Evolutionary conservation across 2,329 filamentous ascomycete genomes (phyloP), one percentile per base, ranked within the genome.

Genomic region (Fusarium fujikuroi): DNA sequence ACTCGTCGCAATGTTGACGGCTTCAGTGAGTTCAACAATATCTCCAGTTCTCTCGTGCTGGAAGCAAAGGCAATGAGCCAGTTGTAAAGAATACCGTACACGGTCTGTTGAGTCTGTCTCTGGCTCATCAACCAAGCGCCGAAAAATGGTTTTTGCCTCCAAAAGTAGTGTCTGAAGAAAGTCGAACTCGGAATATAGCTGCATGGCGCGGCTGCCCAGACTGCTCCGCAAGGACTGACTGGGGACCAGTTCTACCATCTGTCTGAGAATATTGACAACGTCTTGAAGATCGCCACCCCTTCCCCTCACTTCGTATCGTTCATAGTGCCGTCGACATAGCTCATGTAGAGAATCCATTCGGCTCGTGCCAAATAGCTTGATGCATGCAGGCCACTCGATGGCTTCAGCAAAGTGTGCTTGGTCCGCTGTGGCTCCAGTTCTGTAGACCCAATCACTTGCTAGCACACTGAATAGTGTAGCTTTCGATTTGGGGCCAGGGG

Each of bases 1-100:
- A 0, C 1, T 10, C 9, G 7, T 36, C 2, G 0, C n/a, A 1
- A 37, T 43, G 2, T 3, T 3, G 19, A 56, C 14, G 1, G 37
- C 59, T 23, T 57, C 59, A 28, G 1, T 2, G 5, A 61, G 30
- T 0, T 57, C 39, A 7, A 19, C 2, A 5, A 14, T 9, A 3
- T 5, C 7, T 57, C 59, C 59, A 0, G 28, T 61, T 25, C 49
- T n/a, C 36, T 60, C 57, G 10, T 60, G 46, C 1, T 42, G 36
- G n/a, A 53, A 60, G 0, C 21, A 52, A 60, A 60, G 57, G 7
- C 44, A 53, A 23, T 39, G 10, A 2, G 28, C 57, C 5, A 60
- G 3, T 1, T 53, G 46, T 2, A 52, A 12, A 7, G 9, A 16
- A 16, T 34, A 54, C 9, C n/a, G 14, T 2, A 0, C 21, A 1